phyloP scores from a whole-genome alignment of 495 filamentous ascomycete species.

The Hypoxylon lienhwacheense region DNA sequence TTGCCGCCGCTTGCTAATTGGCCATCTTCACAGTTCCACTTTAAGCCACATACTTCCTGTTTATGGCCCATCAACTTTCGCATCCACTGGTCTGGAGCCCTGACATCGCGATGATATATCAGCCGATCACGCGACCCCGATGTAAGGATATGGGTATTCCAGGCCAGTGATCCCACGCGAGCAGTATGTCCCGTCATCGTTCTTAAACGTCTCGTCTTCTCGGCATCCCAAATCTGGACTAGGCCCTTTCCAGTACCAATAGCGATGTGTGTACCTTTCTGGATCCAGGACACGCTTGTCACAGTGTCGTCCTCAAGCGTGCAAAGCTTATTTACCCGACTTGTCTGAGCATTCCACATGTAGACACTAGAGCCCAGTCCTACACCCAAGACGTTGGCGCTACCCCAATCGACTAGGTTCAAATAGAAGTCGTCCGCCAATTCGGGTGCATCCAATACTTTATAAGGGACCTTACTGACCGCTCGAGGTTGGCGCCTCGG shows the following conservation, averaged over 20 bases:
- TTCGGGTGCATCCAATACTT: conserved; percentile 95
- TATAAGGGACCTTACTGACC: conserved; percentile 95
- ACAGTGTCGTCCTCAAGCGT: conserved; percentile 91
- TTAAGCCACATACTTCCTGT: conserved; percentile 96
- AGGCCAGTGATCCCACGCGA: conserved; percentile 86
- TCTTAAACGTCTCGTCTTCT: conserved; percentile 76
- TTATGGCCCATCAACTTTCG: conserved; percentile 89
- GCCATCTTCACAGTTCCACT: conserved; percentile 94
- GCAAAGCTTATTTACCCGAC: conserved; percentile 87
- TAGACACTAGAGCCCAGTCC: conserved; percentile 93
- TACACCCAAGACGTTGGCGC: conserved; percentile 87
- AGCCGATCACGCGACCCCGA: conserved; percentile 91
- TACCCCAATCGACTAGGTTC: conserved; percentile 98
- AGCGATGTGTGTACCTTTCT: conserved; percentile 89
- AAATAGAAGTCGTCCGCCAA: conserved; percentile 96
- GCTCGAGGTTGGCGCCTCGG: conserved; percentile 84
- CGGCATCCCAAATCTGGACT: conserved; percentile 97
- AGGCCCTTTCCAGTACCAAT: conserved; percentile 92
- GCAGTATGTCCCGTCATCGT: conserved; percentile 97
- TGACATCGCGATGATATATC: conserved; percentile 94
- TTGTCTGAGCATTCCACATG: conserved; percentile 93
- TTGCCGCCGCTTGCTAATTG: conserved; percentile 97
- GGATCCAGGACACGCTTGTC: conserved; percentile 97
- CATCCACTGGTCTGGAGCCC: conserved; percentile 87
- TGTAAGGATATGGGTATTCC: conserved; percentile 97